Base-by-base conservation (phyloP, 2,329 filamentous ascomycete species). In the Conoideocrella luteorostrata region DNA sequence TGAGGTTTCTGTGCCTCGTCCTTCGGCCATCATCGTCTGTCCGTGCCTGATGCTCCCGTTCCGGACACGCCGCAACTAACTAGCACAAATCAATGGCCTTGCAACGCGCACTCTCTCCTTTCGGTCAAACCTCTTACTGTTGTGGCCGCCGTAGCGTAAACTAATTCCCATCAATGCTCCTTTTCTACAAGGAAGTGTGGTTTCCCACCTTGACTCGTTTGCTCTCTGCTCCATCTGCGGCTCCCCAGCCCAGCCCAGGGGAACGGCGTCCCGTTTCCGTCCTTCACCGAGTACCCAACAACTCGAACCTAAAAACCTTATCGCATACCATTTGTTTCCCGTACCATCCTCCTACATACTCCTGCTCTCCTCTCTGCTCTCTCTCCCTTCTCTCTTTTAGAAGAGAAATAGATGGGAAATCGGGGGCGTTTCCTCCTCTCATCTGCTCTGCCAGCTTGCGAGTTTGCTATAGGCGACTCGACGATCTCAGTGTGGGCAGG, bases 261-360 rank as follows among this genome's bases (percentile, higher is more conserved):
- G 20, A 41, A 10, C 4, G 17, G 12, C 7, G n/a, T 26, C 39
- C 39, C 20, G 39, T 33, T 41, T 41, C 39, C 30, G 39, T 35
- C 39, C n/a, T n/a, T 11, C 30, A 20, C 15, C 33, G 5, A 20
- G 20, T 23, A 22, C 23, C 39, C 39, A 23, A 28, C 29, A 24
- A 35, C 10, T 15, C 13, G n/a, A 15, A 15, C n/a, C 30, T 28
- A 34, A 35, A n/a, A 35, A 41, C 39, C 39, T 35, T 28, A 26
- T 35, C 39, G 18, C 12, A 33, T 24, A 20, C 35, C 35, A 22
- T 21, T 13, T 24, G 5, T n/a, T n/a, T n/a, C 35, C 33, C 17
- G 30, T 12, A 15, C 30, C 3, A 13, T 21, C 23, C 5, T 29
- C 23, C n/a, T 39, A 10, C 37, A 5, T 29, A 17, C 18, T 5